These are phyloP conservation scores for Cryphonectria naterciae DNA, from an alignment of 2,329 filamentous ascomycete genomes.

Conservation along the genomic window DNA sequence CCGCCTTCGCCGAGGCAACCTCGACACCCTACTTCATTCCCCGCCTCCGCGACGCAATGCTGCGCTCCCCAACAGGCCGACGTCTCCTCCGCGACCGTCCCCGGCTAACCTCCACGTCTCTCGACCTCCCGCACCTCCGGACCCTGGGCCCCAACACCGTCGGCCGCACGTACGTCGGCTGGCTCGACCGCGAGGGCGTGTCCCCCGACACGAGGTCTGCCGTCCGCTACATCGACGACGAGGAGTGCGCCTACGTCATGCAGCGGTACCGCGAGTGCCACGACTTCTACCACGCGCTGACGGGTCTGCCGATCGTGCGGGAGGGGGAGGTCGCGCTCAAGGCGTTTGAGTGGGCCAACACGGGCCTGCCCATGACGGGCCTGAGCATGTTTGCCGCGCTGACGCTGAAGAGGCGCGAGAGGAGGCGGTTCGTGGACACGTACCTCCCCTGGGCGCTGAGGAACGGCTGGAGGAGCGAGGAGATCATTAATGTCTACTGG, in stretches of 20 bases:
- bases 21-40: constrained; percentile 94
- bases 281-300: constrained; percentile 96
- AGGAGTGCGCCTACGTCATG: constrained; percentile 97
- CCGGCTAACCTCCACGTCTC: constrained; percentile 78
- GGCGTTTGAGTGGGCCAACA: constrained; percentile 96
- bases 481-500: constrained; percentile 97
- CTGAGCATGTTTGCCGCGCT: constrained; percentile 83
- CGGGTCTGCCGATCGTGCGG: constrained; percentile 85
- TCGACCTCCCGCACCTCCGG: constrained; percentile 71
- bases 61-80: constrained; percentile 78
- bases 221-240: constrained; percentile 91
- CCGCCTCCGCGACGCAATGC: constrained; percentile 90
- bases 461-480: constrained; percentile 76
- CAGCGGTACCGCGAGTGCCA: constrained; percentile 97
- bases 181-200: constrained; percentile 94
- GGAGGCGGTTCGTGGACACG: constrained; percentile 70
- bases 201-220: constrained; percentile 82
- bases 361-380: constrained; percentile 91
- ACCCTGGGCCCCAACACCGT: constrained; percentile 73
- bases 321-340: constrained; percentile 98
- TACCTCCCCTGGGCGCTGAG: constrained; percentile 90
- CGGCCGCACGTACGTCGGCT: constrained; percentile 80
- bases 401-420: constrained; percentile 81
- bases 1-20: constrained; percentile 90
- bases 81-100: constrained; percentile 90